A percentile compares a stretch with the other conserved stretches of the same genome.
Evolutionary conservation across 2,329 filamentous ascomycete genomes (phyloP).

Genomic region (Arthrobotrys sphaeroides): DNA sequence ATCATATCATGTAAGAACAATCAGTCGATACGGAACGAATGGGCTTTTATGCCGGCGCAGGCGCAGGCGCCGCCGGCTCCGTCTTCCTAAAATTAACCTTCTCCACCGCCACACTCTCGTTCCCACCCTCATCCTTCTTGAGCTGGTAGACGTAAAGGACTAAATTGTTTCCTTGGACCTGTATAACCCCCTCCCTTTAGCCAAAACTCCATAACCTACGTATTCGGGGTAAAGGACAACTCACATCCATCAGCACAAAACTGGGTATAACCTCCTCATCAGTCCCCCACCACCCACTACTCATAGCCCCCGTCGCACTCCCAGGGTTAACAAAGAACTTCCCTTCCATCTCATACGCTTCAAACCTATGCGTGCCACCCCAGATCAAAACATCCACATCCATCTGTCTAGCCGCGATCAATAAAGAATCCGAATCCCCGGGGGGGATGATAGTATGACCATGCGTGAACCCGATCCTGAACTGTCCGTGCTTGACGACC

Average conservation of each 20-base stretch:
- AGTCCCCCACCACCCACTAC: constrained; percentile 68
- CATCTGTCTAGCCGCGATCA: constrained; percentile 76
- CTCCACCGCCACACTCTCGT: constrained; percentile 67
- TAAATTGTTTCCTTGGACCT: constrained; percentile 76
- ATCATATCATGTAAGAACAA: background rate
- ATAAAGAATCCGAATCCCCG: constrained; percentile 72
- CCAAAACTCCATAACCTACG: background rate
- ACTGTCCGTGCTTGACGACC: constrained; percentile 74
- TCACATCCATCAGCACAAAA: constrained; percentile 77
- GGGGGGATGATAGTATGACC: constrained; percentile 77
- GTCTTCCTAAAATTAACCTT: constrained; percentile 68
- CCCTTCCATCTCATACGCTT: constrained; percentile 76
- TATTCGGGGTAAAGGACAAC: constrained; percentile 59
- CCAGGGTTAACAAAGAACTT: constrained; percentile 77
- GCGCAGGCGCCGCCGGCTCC: constrained; percentile 44
- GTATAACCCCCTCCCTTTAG: constrained; percentile 33
- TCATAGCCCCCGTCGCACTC: constrained; percentile 73
- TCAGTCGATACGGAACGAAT: background rate
- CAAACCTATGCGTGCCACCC: constrained; percentile 75
- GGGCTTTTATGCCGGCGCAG: constrained; percentile 10
- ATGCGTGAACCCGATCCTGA: constrained; percentile 76
- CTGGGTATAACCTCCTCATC: constrained; percentile 71
- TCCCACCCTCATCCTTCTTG: constrained; percentile 66
- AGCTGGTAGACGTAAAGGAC: constrained; percentile 75
- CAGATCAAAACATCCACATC: constrained; percentile 75